These are phyloP conservation scores for Colletotrichum australisinense DNA, from an alignment of 2,329 filamentous ascomycete species.

Conservation along the genomic window DNA sequence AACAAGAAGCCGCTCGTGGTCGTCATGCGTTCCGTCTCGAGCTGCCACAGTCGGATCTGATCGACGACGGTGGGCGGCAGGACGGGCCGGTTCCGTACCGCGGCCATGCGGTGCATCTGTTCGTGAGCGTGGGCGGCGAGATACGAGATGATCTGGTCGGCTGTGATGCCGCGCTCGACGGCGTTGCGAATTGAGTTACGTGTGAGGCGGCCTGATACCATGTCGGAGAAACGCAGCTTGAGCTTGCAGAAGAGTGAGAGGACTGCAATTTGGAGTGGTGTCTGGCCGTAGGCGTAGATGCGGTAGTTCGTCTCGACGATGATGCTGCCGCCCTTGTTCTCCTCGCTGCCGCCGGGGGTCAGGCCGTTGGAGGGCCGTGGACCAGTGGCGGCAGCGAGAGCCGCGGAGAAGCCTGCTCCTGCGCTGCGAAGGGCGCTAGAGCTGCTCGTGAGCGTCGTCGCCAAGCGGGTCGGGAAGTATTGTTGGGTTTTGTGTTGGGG, in stretches of 20 bases:
- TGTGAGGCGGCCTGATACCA: slow-evolving; percentile 91
- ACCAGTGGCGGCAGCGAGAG: slow-evolving; percentile 60
- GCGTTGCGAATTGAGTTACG: slow-evolving; percentile 89
- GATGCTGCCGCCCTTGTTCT: slow-evolving; percentile 78
- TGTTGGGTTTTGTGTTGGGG: slow-evolving; percentile 67
- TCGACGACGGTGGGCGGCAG: slow-evolving; percentile 96
- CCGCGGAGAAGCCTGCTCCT: slow-evolving; percentile 75
- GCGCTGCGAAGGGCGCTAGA: slow-evolving; percentile 77
- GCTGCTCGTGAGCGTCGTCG: slow-evolving; percentile 88
- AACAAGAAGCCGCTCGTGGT: slow-evolving; percentile 87
- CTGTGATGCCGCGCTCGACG: slow-evolving; percentile 90
- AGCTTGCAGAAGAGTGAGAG: slow-evolving; percentile 90
- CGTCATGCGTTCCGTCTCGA: slow-evolving; percentile 95
- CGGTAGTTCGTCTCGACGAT: slow-evolving; percentile 99
- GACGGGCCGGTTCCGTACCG: slow-evolving; percentile 71
- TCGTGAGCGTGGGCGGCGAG: slow-evolving; percentile 93
- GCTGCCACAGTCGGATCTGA: slow-evolving; percentile 97
- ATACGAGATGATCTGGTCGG: slow-evolving; percentile 95
- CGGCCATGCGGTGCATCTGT: slow-evolving; percentile 81
- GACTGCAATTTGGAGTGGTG: slow-evolving; percentile 93
- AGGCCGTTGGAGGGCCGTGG: slow-evolving; percentile 45
- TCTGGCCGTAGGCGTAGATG: slow-evolving; percentile 95
- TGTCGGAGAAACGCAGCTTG: slow-evolving; percentile 91
- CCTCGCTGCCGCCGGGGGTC: slow-evolving; percentile 48
- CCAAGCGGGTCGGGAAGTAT: slow-evolving; percentile 92